These are phyloP conservation scores for Nymphaea thermarum DNA, from an alignment of 164 flowering plant genomes.

Conservation along the genomic window DNA sequence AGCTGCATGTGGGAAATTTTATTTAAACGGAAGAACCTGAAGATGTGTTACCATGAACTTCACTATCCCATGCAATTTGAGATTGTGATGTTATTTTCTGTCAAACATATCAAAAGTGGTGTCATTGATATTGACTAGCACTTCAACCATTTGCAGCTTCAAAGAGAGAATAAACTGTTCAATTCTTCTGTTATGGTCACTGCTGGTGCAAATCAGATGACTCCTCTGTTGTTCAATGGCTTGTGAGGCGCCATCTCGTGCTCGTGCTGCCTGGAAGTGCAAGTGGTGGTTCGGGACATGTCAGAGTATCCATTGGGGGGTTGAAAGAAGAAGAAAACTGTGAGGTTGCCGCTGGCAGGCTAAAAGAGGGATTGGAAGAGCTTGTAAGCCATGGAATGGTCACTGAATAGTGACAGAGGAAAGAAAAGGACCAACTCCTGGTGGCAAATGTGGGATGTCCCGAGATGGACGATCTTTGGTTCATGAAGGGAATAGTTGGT, in stretches of 20 bases:
- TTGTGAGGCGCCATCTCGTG: constrained; percentile 55
- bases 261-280: constrained; percentile 78
- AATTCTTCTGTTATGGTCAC: constrained; percentile 96
- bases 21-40: too few species aligned
- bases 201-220: constrained; percentile 92
- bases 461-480: too few species aligned
- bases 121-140: neutral
- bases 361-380: constrained; percentile 71
- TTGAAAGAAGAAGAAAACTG: constrained; percentile 44
- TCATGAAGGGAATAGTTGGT: too few species aligned
- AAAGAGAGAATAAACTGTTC: constrained; percentile 56
- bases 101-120: neutral
- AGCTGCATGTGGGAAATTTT: too few species aligned
- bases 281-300: constrained; percentile 66
- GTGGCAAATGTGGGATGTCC: too few species aligned
- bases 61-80: too few species aligned
- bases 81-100: neutral
- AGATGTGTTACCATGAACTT: too few species aligned
- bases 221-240: constrained; percentile 70
- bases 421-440: too few species aligned
- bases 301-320: constrained; percentile 88
- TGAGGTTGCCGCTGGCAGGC: constrained; percentile 52
- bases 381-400: constrained; percentile 74
- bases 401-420: constrained; percentile 2
- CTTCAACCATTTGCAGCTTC: constrained; percentile 38